Evolutionary conservation across 2,329 filamentous ascomycete genomes (phyloP), one percentile per base, ranked within the genome.

Genomic region (Lachnellula suecica): DNA sequence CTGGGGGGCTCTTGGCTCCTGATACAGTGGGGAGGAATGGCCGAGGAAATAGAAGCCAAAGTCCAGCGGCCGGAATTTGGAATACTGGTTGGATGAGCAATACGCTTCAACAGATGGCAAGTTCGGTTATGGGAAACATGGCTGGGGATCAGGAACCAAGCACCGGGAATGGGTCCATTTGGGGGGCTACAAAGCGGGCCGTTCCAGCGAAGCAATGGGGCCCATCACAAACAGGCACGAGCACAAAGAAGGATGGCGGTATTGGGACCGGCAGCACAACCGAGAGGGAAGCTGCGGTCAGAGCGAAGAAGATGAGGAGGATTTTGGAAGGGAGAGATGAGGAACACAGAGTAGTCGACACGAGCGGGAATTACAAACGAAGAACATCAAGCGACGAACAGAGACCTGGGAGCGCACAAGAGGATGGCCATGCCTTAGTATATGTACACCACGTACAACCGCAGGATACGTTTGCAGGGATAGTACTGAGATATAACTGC

Each of bases 401-500:
- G 20, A 47, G 60, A 20, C 57, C 54, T 22, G 42, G 47, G 22
- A 53, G 44, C 10, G 46, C 38, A 9, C 74, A 72, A 47, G 80
- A 85, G 46, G 78, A 83, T 29, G 83, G 87, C 61, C 88, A 95
- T 60, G 88, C 90, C 20, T 74, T 97, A 57, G 92, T 93, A 17
- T 99, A 97, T 69, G 78, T 97, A 47, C 94, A 99, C 71, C 85
- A 88, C 63, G 90, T 97, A 17, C 81, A 86, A 62, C 82, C 86
- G 13, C 82, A 82, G 41, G 94, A 99, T 71, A 97, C 91, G 2
- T 85, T 97, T 61, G 91, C 92, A 1, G 93, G 94, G 2, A 85
- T 99, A 46, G 88, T 94, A 47, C 85, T 99, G 59, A 89, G 87
- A 63, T 99, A 95, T 71, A 87, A 89, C 63, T 97, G 93, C 68